phyloP scores from a whole-genome alignment of 2,329 filamentous ascomycete species.

The Tolypocladium pustulatum region DNA sequence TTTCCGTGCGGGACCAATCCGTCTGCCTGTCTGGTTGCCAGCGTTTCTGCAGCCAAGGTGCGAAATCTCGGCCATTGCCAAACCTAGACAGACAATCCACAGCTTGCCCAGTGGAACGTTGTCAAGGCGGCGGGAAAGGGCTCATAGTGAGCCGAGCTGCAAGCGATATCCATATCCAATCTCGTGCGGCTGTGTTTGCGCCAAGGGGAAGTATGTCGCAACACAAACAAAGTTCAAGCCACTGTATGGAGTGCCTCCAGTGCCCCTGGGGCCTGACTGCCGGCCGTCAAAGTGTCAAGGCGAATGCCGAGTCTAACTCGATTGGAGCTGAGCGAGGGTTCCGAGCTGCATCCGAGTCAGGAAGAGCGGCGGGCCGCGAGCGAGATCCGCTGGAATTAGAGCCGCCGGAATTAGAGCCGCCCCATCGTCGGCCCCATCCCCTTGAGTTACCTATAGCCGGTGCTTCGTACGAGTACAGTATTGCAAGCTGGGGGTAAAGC shows the following conservation, averaged over 20 bases:
- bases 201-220: neutral
- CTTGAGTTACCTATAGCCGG: neutral
- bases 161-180: neutral
- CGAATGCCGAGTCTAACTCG: conserved; percentile 1
- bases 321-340: neutral
- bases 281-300: neutral
- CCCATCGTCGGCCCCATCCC: neutral
- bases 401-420: neutral
- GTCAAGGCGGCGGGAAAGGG: neutral
- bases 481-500: neutral
- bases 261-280: neutral
- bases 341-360: neutral
- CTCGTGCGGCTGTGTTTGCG: neutral
- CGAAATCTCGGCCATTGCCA: neutral
- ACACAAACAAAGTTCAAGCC: neutral
- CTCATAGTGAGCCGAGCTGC: neutral
- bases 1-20: neutral
- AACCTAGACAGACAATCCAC: neutral
- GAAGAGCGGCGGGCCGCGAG: neutral
- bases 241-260: neutral
- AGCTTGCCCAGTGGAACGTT: neutral
- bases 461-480: neutral
- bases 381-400: neutral
- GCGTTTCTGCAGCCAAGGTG: neutral
- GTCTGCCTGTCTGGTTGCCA: neutral